Evolutionary conservation across 768 basidiomycete genomes (phyloP).

Genomic region (Lyophyllum shimeji): DNA sequence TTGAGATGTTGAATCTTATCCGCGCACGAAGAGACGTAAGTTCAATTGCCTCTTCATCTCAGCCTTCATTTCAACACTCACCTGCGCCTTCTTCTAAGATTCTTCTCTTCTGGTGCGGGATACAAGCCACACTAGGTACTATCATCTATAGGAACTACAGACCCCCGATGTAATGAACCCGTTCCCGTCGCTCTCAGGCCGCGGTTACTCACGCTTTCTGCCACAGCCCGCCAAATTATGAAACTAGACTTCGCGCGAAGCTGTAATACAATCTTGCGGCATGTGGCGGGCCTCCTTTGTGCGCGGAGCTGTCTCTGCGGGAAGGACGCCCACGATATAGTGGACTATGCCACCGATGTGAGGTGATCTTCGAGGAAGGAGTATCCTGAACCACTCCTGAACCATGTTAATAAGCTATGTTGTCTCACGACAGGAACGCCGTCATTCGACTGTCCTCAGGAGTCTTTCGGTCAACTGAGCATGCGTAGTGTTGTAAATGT

Average conservation of each 20-base stretch:
- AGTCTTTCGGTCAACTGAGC: no score
- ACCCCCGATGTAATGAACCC: constrained; percentile 18
- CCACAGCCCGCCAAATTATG: constrained; percentile 6
- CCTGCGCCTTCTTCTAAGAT: constrained; percentile 24
- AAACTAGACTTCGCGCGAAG: constrained; percentile 8
- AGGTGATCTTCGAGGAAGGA: no score
- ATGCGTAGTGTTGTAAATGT: no score
- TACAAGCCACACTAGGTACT: constrained; percentile 30
- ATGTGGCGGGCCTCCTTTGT: not conserved
- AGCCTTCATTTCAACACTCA: not conserved
- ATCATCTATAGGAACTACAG: constrained; percentile 29
- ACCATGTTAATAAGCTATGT: no score
- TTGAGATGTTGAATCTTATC: constrained; percentile 20
- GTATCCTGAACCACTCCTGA: no score
- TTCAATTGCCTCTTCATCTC: not conserved
- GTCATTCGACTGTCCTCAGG: no score
- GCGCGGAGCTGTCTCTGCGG: no score
- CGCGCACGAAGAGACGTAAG: constrained; percentile 28
- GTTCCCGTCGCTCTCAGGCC: no score
- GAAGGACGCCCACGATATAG: no score
- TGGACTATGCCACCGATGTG: no score
- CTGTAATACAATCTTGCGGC: not conserved
- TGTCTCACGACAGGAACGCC: no score
- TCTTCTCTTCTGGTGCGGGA: constrained; percentile 31
- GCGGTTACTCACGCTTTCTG: not conserved